Percentiles rank a stretch among this genome's conserved stretches.
These are phyloP conservation scores for Neotropicomus parvogracilis DNA, from an alignment of 1,284 basidiomycete species.

Conservation along the genomic window DNA sequence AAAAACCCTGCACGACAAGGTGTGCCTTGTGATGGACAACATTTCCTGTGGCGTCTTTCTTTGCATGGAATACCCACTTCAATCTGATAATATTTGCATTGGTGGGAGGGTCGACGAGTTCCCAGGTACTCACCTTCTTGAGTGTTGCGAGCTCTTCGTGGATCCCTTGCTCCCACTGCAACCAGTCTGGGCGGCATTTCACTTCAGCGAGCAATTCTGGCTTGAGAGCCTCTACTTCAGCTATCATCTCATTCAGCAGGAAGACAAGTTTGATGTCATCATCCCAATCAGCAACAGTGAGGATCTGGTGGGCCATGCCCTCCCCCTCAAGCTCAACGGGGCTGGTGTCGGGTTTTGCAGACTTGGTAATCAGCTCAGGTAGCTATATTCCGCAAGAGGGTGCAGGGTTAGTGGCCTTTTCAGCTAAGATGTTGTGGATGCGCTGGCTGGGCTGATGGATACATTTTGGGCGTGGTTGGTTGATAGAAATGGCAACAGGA, in stretches of 20 bases:
- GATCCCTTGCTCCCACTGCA: background rate
- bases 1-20: constrained; percentile 41
- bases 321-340: background rate
- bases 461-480: background rate
- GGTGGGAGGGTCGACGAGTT: background rate
- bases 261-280: background rate
- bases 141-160: background rate
- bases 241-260: background rate
- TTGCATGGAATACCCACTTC: constrained; percentile 37
- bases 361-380: background rate
- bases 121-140: constrained; percentile 12
- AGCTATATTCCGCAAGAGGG: background rate
- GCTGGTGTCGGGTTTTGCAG: background rate
- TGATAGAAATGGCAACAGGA: background rate
- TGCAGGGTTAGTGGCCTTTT: background rate
- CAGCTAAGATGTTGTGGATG: background rate
- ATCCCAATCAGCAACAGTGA: background rate
- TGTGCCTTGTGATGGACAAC: constrained; percentile 36
- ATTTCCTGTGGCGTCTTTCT: constrained; percentile 31
- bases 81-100: constrained; percentile 16
- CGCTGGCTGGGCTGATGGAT: background rate
- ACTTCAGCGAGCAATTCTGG: background rate
- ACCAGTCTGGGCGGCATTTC: background rate
- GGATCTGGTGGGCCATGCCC: background rate
- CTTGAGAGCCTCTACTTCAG: background rate